A percentile compares a stretch with the other conserved stretches of the same genome.
Conservation (phyloP, 176 grass and related monocot genomes). For the Hsuehochloa calcarea region DNA sequence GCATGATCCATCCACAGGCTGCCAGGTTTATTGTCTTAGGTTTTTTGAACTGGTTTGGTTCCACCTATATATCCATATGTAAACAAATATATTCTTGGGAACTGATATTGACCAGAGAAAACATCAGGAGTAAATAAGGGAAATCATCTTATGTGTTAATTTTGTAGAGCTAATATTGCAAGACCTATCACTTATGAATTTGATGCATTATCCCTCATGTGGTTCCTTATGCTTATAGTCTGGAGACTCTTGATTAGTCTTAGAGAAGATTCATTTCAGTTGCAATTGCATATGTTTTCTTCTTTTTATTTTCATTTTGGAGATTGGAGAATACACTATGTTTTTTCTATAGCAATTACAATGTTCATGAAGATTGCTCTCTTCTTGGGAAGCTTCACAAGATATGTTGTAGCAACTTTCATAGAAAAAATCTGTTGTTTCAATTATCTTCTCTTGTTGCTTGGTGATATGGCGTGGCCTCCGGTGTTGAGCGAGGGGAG, state of each 20-base stretch:
- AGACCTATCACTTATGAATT: background rate
- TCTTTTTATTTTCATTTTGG: background rate
- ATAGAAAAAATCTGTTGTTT: background rate
- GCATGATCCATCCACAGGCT: background rate
- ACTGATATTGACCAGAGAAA: conserved; percentile 11
- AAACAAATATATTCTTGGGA: background rate
- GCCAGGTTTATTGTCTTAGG: background rate
- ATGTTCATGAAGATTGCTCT: background rate
- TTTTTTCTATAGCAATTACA: background rate
- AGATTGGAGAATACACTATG: background rate
- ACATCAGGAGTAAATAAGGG: background rate
- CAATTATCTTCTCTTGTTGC: conserved; percentile 7
- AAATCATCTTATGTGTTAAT: background rate
- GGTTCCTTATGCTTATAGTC: background rate
- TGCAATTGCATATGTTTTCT: background rate
- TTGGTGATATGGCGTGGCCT: background rate
- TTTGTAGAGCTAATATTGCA: background rate
- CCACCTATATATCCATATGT: background rate
- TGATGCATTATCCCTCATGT: background rate
- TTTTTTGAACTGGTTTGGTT: background rate
- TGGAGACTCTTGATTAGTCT: background rate
- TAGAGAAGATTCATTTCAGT: conserved; percentile 2
- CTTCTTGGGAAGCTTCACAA: background rate
- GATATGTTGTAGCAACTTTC: background rate
- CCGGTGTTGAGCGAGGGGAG: too few relatives aligned